Conservation (phyloP, 176 grass and related monocot genomes). For the Musa schizocarpa region DNA sequence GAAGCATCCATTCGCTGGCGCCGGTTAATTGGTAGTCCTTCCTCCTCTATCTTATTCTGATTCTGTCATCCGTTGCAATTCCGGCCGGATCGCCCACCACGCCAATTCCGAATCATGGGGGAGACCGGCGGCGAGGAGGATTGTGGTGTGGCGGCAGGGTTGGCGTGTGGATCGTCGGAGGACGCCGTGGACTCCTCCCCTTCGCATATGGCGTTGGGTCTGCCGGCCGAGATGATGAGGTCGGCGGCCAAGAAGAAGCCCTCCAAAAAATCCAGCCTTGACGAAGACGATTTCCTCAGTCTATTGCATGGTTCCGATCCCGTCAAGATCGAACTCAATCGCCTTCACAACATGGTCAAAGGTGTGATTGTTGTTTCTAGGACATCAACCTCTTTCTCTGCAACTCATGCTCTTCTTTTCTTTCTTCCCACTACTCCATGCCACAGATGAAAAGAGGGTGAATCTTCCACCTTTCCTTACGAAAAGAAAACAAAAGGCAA, state of each 20-base stretch:
- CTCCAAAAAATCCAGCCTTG: slow-evolving; percentile 13
- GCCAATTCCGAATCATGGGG: neutral
- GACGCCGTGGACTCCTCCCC: neutral
- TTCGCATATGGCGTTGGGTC: neutral
- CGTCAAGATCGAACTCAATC: slow-evolving; percentile 20
- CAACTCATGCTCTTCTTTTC: neutral
- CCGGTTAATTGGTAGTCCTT: neutral
- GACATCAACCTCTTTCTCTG: neutral
- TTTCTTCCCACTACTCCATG: neutral
- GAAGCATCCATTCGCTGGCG: neutral
- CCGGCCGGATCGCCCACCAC: neutral
- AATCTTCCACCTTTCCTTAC: neutral
- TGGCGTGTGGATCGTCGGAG: neutral
- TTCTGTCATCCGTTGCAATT: neutral
- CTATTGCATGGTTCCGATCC: slow-evolving; percentile 19
- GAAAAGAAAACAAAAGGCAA: neutral
- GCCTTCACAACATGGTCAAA: slow-evolving; percentile 8
- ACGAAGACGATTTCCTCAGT: slow-evolving; percentile 10
- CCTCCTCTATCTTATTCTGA: neutral
- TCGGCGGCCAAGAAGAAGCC: slow-evolving; percentile 2
- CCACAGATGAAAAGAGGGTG: too few relatives aligned
- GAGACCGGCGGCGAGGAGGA: neutral
- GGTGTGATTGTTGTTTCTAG: neutral
- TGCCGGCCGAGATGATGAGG: neutral
- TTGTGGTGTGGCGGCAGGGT: neutral